Percentiles rank a stretch among this genome's conserved stretches.
Evolutionary conservation across 2,329 filamentous ascomycete genomes (phyloP).

Genomic region (Aspergillus viridinutans): DNA sequence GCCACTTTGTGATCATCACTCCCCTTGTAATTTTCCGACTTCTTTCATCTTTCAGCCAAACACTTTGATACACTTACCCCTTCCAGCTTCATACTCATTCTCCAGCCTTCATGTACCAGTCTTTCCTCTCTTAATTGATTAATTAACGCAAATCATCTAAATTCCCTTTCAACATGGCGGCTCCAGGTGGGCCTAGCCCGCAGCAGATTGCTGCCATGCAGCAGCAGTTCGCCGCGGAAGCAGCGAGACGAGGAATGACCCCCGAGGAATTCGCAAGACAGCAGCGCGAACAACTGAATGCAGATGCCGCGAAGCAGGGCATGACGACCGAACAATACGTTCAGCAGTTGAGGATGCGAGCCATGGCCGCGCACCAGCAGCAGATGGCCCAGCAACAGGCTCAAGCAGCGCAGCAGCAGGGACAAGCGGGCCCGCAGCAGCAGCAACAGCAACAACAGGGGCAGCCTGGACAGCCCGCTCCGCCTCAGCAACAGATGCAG

Average conservation of each 20-base stretch:
- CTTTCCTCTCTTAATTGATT: neutral
- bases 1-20: slow-evolving; percentile 1
- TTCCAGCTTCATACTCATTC: neutral
- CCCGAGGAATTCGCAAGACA: slow-evolving; percentile 76
- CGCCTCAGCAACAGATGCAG: slow-evolving; percentile 29
- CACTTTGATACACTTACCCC: neutral
- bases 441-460: slow-evolving; percentile 34
- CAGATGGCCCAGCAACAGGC: slow-evolving; percentile 33
- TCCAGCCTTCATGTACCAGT: neutral
- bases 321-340: slow-evolving; percentile 51
- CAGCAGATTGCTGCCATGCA: slow-evolving; percentile 85
- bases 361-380: slow-evolving; percentile 42
- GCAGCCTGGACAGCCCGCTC: slow-evolving; percentile 18
- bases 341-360: slow-evolving; percentile 42
- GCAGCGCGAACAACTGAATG: slow-evolving; percentile 44
- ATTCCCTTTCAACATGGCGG: slow-evolving; percentile 29
- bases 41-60: slow-evolving; percentile 8
- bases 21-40: neutral
- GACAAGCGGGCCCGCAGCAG: slow-evolving; percentile 33
- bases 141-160: neutral
- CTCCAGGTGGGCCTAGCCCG: slow-evolving; percentile 57
- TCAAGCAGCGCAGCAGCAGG: slow-evolving; percentile 28
- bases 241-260: slow-evolving; percentile 76
- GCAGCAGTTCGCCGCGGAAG: slow-evolving; percentile 75
- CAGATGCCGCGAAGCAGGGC: slow-evolving; percentile 49